These are phyloP conservation scores for Haberlea rhodopensis DNA, from an alignment of 257 asterid genomes.

Conservation along the genomic window DNA sequence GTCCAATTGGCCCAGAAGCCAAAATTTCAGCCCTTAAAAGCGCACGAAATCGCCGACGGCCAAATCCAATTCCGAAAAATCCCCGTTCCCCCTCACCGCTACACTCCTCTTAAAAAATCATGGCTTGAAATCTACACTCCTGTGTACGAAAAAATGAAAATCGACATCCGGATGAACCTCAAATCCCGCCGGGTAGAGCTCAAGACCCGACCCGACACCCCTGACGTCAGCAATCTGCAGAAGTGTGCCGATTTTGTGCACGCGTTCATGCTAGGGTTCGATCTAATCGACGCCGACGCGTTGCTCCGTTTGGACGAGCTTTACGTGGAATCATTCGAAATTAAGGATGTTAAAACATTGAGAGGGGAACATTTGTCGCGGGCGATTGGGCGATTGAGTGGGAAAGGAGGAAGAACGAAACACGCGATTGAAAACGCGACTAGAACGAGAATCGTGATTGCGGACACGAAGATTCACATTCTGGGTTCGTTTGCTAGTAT, in stretches of 20 bases:
- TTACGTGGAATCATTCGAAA: constrained; percentile 78
- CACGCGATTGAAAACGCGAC: constrained; percentile 86
- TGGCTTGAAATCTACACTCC: constrained; percentile 84
- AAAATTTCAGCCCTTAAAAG: constrained; percentile 62
- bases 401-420: constrained; percentile 89
- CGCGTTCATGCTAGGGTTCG: constrained; percentile 86
- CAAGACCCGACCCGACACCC: constrained; percentile 76
- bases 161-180: constrained; percentile 85
- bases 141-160: constrained; percentile 68
- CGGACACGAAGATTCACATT: constrained; percentile 76
- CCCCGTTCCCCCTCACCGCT: constrained; percentile 69
- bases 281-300: constrained; percentile 60
- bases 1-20: constrained; percentile 54
- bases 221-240: constrained; percentile 82
- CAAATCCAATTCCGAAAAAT: constrained; percentile 75
- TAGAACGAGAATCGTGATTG: constrained; percentile 77
- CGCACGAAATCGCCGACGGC: constrained; percentile 73
- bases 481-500: constrained; percentile 77
- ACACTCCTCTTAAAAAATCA: constrained; percentile 70
- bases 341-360: constrained; percentile 83
- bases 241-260: constrained; percentile 90
- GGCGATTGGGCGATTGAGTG: constrained; percentile 82
- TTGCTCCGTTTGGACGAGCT: constrained; percentile 80
- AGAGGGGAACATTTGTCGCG: constrained; percentile 82
- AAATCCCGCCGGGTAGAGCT: constrained; percentile 81